Base-by-base conservation (phyloP, 1,284 basidiomycete species). In the Ustilago shanxiensis region DNA sequence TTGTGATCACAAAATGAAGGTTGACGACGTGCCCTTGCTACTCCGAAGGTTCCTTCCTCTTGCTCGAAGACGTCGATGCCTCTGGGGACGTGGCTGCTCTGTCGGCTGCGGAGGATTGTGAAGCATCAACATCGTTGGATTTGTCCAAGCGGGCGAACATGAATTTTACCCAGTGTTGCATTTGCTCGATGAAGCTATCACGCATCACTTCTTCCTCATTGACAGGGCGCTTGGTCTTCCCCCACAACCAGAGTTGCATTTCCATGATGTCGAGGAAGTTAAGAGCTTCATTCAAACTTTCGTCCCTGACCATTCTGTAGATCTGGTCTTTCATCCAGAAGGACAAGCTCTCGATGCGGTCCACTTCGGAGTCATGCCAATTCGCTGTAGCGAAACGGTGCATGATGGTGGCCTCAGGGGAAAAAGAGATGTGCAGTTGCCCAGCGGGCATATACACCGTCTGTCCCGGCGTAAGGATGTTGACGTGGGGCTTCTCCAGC, bases 371-470 rank as follows among this genome's bases (percentile, higher is more conserved):
- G 14, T 28, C 49, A 14, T 26, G 26, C 49, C 8, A 29, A 51
- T 52, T 52, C n/a, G 29, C 50, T 33, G 14, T 33, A 13, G 26
- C 29, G 50, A 52, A 52, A 29, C 31, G 50, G n/a, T 52, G 31
- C 28, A 33, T 29, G 29, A 52, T 52, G 29, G 18, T 52, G 14
- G 50, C 29, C 29, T 52, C 29, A 2, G 31, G 50, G 28, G 50
- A 52, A 29, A 52, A 52, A 7, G 50, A 31, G 50, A 52, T n/a
- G 18, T 52, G 29, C 26, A 52, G n/a, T 20, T 33, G 29, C 16
- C 50, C 50, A 22, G 50, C 50, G 26, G 50, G 50, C 28, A 52
- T 52, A 29, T 29, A 35, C 8, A 31, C 16, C 28, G 50, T 33
- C n/a, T 33, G 50, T 20, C 50, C 50, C 26, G 29, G 10, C 13